Conservation (phyloP, 2,329 filamentous ascomycete species). For the Neopestalotiopsis clavispora region DNA sequence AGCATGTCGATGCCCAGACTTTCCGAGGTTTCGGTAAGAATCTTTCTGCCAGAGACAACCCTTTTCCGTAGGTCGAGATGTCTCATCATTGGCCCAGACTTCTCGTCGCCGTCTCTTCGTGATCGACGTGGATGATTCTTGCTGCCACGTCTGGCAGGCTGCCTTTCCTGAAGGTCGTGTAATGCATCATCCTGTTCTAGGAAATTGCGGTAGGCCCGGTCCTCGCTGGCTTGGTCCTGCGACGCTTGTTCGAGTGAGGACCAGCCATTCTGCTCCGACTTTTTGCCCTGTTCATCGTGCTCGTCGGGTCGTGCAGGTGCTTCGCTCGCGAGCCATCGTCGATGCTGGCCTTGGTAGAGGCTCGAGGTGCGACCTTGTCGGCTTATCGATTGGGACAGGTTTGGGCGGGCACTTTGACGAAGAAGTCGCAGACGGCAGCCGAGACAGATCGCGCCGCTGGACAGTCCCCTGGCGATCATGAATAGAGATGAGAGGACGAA, state of each 20-base stretch:
- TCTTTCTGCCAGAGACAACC: conserved; percentile 28
- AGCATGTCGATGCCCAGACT: conserved; percentile 39
- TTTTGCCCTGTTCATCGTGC: conserved; percentile 2
- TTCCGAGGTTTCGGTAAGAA: conserved; percentile 28
- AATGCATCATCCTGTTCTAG: conserved; percentile 4
- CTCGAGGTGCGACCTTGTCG: neutral
- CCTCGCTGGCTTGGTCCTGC: neutral
- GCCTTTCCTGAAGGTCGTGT: neutral
- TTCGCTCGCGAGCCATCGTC: conserved; percentile 19
- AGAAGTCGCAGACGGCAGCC: conserved; percentile 43
- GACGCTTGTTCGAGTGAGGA: neutral
- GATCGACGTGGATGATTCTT: neutral
- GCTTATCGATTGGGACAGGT: conserved; percentile 17
- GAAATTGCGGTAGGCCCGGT: neutral
- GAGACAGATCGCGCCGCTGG: conserved; percentile 42
- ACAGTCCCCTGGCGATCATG: conserved; percentile 40
- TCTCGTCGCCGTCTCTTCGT: neutral
- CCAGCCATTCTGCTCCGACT: neutral
- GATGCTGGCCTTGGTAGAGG: conserved; percentile 4
- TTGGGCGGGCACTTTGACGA: conserved; percentile 24
- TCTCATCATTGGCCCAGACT: conserved; percentile 14
- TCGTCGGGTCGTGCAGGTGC: neutral
- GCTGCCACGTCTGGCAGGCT: neutral
- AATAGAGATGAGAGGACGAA: conserved; percentile 18
- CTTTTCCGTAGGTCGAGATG: conserved; percentile 23